Percentiles rank a stretch among this genome's conserved stretches.
Evolutionary conservation across 345 rosid genomes (phyloP).

Genomic region (Noccaea bulbosa): DNA sequence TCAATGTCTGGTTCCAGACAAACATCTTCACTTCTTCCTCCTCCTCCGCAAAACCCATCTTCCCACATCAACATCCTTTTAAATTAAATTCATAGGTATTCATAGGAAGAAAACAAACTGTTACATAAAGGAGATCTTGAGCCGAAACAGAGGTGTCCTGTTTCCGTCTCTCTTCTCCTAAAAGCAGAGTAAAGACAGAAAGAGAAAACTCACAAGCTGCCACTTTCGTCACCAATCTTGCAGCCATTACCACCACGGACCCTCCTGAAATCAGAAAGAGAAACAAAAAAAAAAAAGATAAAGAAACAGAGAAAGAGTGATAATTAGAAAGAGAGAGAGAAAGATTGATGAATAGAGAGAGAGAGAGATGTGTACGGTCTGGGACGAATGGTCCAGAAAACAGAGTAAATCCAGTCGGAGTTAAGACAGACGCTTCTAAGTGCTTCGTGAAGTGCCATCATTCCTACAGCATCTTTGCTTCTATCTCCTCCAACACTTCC

Average conservation of each 20-base stretch:
- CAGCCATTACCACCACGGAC: conserved; percentile 97
- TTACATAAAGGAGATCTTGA: conserved; percentile 30
- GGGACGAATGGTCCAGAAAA: conserved; percentile 99
- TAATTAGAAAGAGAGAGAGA: conserved; percentile 33
- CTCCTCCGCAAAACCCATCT: conserved; percentile 88
- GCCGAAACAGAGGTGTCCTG: conserved; percentile 24
- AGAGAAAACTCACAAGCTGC: conserved; percentile 87
- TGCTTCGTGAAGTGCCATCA: conserved; percentile 99
- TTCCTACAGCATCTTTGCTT: conserved; percentile 99
- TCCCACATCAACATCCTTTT: conserved; percentile 99
- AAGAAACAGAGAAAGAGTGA: conserved; percentile 37
- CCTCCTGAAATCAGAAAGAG: conserved; percentile 64
- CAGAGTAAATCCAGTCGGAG: conserved; percentile 99
- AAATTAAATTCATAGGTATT: background rate
- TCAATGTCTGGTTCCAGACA: conserved; percentile 75
- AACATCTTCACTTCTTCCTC: conserved; percentile 50
- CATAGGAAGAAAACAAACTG: background rate
- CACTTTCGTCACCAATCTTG: conserved; percentile 98
- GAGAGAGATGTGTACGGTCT: conserved; percentile 66
- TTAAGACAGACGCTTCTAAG: conserved; percentile 96
- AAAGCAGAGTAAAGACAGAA: conserved; percentile 12
- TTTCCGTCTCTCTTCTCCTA: background rate
- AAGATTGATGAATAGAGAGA: conserved; percentile 31
- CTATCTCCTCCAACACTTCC: conserved; percentile 87
- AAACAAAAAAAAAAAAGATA: conserved; percentile 19